Evolutionary conservation across 345 rosid genomes (phyloP).

Genomic region (Jatropha curcas): DNA sequence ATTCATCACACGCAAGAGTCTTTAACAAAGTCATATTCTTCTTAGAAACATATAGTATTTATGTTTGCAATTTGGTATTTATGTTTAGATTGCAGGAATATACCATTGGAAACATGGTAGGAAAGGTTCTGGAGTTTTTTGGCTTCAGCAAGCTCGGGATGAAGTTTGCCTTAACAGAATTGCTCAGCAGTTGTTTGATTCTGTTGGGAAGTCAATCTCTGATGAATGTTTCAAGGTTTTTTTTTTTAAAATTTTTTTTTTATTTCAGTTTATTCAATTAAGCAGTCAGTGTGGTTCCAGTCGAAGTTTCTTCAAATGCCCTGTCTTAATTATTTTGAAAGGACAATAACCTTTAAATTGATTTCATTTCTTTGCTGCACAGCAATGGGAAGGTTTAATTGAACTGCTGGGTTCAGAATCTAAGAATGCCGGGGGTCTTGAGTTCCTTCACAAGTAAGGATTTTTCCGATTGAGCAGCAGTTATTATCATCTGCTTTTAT

Average conservation of each 20-base stretch:
- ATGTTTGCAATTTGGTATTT: slow-evolving; percentile 6
- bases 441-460: slow-evolving; percentile 84
- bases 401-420: slow-evolving; percentile 84
- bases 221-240: slow-evolving; percentile 88
- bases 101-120: slow-evolving; percentile 96
- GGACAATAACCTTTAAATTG: background rate
- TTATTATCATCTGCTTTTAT: slow-evolving; percentile 4
- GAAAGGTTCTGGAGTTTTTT: slow-evolving; percentile 80
- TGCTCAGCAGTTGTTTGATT: slow-evolving; percentile 83
- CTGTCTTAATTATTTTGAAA: background rate
- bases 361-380: slow-evolving; percentile 22
- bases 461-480: background rate
- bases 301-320: background rate
- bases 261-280: slow-evolving; percentile 4
- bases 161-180: slow-evolving; percentile 71
- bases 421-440: slow-evolving; percentile 80
- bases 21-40: background rate
- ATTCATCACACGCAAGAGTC: background rate
- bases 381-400: slow-evolving; percentile 98
- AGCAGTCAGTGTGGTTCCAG: background rate
- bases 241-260: too few species aligned
- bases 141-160: slow-evolving; percentile 93
- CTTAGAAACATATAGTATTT: background rate
- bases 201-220: slow-evolving; percentile 89
- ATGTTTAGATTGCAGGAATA: slow-evolving; percentile 75